Evolutionary conservation across 2,329 filamentous ascomycete species (phyloP).

Genomic region (Cladosporium sp.): DNA sequence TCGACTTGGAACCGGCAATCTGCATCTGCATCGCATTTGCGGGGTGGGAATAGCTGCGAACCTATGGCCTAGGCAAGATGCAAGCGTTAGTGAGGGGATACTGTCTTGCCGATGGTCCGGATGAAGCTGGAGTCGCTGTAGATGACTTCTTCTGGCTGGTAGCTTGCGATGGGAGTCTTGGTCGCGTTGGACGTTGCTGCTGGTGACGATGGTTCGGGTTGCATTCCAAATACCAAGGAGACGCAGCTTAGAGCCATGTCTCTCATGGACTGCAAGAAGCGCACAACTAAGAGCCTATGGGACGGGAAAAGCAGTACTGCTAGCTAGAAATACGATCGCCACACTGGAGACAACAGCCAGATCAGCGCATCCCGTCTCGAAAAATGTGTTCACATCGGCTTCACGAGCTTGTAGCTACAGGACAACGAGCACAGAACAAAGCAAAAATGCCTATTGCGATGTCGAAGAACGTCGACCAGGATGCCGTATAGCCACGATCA

Average conservation of each 20-base stretch:
- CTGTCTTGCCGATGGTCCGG: neutral
- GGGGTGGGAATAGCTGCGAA: neutral
- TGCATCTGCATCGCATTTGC: neutral
- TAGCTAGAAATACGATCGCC: neutral
- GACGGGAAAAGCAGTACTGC: too few relatives aligned
- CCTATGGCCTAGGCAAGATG: neutral
- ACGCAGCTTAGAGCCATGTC: too few relatives aligned
- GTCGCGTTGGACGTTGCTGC: too few relatives aligned
- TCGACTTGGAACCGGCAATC: neutral
- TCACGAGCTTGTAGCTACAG: neutral
- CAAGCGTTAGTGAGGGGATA: neutral
- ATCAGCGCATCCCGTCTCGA: neutral
- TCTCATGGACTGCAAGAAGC: too few relatives aligned
- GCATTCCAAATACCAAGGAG: too few relatives aligned
- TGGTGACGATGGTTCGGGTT: too few relatives aligned
- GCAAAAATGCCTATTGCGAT: neutral
- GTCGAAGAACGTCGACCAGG: conserved; percentile 9
- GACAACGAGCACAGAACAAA: neutral
- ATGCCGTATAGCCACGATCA: conserved; percentile 21
- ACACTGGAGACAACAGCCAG: neutral
- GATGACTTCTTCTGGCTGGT: neutral
- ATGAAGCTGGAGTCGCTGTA: neutral
- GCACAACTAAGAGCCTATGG: too few relatives aligned
- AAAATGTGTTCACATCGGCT: neutral
- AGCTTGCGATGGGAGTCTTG: neutral